phyloP scores from a whole-genome alignment of 1,284 basidiomycete genomes.

The Cerrena zonata region DNA sequence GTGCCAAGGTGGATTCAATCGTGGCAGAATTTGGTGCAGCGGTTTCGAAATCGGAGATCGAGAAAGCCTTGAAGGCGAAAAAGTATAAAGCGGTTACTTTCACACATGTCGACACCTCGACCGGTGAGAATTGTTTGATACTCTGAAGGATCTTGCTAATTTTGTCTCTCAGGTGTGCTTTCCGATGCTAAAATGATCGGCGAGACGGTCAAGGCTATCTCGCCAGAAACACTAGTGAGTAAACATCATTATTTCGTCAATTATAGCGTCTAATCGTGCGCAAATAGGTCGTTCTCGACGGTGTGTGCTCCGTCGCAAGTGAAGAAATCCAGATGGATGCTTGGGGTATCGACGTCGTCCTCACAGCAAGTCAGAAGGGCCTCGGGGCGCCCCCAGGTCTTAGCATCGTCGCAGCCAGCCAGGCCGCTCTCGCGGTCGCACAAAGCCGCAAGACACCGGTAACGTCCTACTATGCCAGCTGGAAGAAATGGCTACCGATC shows the following conservation, averaged over 20 bases:
- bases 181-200: conserved; percentile 80
- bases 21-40: conserved; percentile 79
- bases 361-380: conserved; percentile 93
- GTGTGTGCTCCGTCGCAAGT: conserved; percentile 91
- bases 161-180: conserved; percentile 57
- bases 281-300: conserved; percentile 82
- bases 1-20: conserved; percentile 84
- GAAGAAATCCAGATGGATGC: conserved; percentile 94
- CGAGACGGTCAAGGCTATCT: conserved; percentile 69
- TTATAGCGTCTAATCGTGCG: conserved; percentile 6
- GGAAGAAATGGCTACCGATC: conserved; percentile 87
- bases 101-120: conserved; percentile 93
- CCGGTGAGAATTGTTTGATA: conserved; percentile 42
- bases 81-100: conserved; percentile 89
- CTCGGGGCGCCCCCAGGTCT: conserved; percentile 93
- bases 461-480: conserved; percentile 82
- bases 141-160: background rate
- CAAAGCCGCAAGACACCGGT: conserved; percentile 68
- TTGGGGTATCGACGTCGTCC: conserved; percentile 88
- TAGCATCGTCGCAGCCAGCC: conserved; percentile 78
- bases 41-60: conserved; percentile 60
- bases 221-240: conserved; percentile 78
- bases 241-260: background rate
- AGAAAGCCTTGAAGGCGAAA: conserved; percentile 72
- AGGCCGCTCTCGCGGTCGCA: conserved; percentile 74